Evolutionary conservation across 495 filamentous ascomycete species (phyloP).

Genomic region (Tuber indicum): DNA sequence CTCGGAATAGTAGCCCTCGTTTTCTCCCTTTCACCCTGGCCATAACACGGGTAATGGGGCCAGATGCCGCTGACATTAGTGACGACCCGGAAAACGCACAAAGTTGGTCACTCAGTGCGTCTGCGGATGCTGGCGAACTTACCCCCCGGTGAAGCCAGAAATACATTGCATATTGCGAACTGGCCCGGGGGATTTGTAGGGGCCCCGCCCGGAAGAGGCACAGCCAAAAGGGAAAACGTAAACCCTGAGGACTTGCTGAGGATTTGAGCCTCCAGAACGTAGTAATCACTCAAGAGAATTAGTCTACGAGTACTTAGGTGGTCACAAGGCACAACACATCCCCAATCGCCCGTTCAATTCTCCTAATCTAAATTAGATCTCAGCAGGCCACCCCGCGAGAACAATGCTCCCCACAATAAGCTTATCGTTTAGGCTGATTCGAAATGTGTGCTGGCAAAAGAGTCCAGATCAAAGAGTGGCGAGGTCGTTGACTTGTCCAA

Average conservation of each 20-base stretch:
- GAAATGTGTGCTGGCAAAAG: conserved; percentile 1
- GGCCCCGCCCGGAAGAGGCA: not conserved
- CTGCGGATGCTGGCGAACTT: not conserved
- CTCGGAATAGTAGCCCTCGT: not conserved
- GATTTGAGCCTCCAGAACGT: not conserved
- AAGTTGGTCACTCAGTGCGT: not conserved
- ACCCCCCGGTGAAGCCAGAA: not conserved
- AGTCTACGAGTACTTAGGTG: too few species aligned
- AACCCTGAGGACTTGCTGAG: not conserved
- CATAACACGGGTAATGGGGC: not conserved
- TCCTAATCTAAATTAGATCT: not conserved
- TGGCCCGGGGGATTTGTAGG: not conserved
- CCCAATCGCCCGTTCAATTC: not conserved
- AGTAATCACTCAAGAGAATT: not conserved
- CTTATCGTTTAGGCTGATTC: not conserved
- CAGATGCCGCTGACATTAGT: not conserved
- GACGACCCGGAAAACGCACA: not conserved
- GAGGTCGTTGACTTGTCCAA: not conserved
- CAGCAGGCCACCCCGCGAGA: not conserved
- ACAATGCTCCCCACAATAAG: conserved; percentile 1
- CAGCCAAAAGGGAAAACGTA: not conserved
- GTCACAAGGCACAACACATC: not conserved
- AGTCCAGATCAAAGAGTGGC: not conserved
- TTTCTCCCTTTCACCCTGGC: not conserved
- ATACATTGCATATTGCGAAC: conserved; percentile 1